phyloP scores from a whole-genome alignment of 1,139 yeast species.

The Taiozyma onychis region DNA sequence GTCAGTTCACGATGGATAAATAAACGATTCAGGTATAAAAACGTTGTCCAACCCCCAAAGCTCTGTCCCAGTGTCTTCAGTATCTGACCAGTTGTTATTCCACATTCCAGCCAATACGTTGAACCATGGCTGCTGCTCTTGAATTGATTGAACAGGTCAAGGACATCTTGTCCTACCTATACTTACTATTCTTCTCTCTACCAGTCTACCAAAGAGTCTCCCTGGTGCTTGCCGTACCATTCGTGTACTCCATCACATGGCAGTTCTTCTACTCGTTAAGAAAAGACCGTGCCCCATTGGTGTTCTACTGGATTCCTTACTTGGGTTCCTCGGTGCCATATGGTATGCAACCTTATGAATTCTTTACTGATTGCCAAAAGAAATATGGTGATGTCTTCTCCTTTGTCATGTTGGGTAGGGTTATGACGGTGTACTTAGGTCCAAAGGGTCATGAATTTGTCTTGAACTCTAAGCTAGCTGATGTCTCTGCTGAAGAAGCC shows the following conservation, averaged over 20 bases:
- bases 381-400: constrained; percentile 92
- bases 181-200: constrained; percentile 21
- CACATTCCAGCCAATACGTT: background rate
- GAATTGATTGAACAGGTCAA: constrained; percentile 10
- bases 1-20: background rate
- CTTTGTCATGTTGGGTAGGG: constrained; percentile 80
- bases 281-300: constrained; percentile 82
- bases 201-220: constrained; percentile 29
- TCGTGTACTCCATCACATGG: constrained; percentile 58
- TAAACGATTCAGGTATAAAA: background rate
- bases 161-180: constrained; percentile 11
- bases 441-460: constrained; percentile 98
- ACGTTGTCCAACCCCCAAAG: background rate
- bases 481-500: constrained; percentile 95
- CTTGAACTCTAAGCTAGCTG: constrained; percentile 81
- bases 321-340: constrained; percentile 83
- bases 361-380: constrained; percentile 69
- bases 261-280: constrained; percentile 68
- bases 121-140: constrained; percentile 16
- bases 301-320: constrained; percentile 94
- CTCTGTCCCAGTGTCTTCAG: no score
- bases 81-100: background rate
- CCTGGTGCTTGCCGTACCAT: constrained; percentile 28
- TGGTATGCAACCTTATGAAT: constrained; percentile 91
- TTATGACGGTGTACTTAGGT: constrained; percentile 94